Evolutionary conservation across 768 basidiomycete species (phyloP).

Genomic region (Exidia glandulosa): DNA sequence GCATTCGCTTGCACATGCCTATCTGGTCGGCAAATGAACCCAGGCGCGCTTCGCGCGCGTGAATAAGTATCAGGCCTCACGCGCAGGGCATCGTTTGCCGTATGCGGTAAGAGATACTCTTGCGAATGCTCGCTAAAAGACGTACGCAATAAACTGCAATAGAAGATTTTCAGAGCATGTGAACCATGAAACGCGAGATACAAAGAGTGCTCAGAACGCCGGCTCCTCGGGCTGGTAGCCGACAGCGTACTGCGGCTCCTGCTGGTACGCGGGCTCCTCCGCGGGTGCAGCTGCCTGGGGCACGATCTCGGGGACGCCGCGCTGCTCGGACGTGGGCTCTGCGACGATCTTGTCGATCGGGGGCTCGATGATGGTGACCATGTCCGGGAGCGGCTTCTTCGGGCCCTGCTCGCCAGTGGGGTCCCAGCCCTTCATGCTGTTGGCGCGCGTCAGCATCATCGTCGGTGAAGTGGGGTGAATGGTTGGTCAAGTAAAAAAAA

Average conservation of each 20-base stretch:
- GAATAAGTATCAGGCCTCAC: no score
- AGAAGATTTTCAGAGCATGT: no score
- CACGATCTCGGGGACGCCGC: conserved; percentile 38
- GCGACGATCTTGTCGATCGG: conserved; percentile 83
- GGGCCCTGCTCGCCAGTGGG: conserved; percentile 86
- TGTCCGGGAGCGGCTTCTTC: conserved; percentile 88
- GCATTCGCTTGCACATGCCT: no score
- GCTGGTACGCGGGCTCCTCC: conserved; percentile 35
- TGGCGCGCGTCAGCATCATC: conserved; percentile 10
- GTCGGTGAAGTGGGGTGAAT: background rate
- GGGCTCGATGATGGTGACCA: conserved; percentile 81
- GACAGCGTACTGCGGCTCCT: conserved; percentile 26
- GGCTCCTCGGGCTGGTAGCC: conserved; percentile 34
- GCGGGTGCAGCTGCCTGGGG: conserved; percentile 35
- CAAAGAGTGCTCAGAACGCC: conserved; percentile 39
- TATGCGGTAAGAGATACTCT: no score
- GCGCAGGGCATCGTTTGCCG: no score
- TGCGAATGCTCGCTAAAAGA: no score
- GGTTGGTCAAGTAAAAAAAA: background rate
- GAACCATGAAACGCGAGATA: no score
- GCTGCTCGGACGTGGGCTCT: conserved; percentile 84
- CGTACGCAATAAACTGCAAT: no score
- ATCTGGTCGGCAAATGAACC: no score
- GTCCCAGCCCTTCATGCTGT: conserved; percentile 93
- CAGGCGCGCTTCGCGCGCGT: no score